These are phyloP conservation scores for Didymella sp. DNA, from an alignment of 2,329 filamentous ascomycete genomes.

Conservation along the genomic window DNA sequence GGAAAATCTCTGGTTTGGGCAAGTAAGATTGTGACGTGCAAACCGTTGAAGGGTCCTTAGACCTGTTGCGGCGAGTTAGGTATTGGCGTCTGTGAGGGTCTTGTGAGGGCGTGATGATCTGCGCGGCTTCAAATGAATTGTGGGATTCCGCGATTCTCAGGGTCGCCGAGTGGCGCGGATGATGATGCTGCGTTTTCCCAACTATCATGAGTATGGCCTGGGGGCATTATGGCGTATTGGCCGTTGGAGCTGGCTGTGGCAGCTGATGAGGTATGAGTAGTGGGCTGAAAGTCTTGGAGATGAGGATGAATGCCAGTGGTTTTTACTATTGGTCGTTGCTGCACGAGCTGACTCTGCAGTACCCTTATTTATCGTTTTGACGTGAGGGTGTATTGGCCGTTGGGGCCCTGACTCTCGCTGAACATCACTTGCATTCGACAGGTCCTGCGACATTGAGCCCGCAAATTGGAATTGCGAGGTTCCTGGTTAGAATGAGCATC, in stretches of 20 bases:
- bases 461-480: neutral
- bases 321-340: neutral
- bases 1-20: neutral
- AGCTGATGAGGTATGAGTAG: slow-evolving; percentile 4
- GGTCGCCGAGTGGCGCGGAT: slow-evolving; percentile 5
- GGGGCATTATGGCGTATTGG: neutral
- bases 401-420: slow-evolving; percentile 2
- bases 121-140: slow-evolving; percentile 10
- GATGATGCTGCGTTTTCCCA: no score
- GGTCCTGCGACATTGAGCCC: neutral
- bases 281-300: no score
- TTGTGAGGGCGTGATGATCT: neutral
- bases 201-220: neutral
- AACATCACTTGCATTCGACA: neutral
- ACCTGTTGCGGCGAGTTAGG: neutral
- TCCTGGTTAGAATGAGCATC: neutral
- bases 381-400: slow-evolving; percentile 14
- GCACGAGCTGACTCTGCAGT: slow-evolving; percentile 2
- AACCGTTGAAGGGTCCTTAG: slow-evolving; percentile 19
- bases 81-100: no score
- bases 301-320: no score
- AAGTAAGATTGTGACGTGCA: slow-evolving; percentile 8
- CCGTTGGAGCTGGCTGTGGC: neutral
- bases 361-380: neutral
- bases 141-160: slow-evolving; percentile 4